Evolutionary conservation across 2,329 filamentous ascomycete genomes (phyloP).

Genomic region (Scytalidium sp.): DNA sequence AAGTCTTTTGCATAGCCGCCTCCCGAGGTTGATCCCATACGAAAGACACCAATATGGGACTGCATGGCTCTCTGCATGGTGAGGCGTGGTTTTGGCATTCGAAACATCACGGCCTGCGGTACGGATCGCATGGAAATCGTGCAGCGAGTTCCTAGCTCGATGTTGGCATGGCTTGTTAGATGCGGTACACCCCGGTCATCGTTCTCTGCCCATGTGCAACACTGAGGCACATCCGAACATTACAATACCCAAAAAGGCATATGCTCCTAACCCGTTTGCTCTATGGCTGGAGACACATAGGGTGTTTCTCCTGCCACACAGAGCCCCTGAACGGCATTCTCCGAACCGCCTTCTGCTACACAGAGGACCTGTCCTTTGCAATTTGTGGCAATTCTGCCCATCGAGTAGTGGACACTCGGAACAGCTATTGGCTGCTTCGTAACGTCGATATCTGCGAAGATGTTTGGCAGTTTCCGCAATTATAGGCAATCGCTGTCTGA

Average conservation of each 20-base stretch:
- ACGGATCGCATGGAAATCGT: constrained; percentile 32
- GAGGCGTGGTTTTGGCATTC: constrained; percentile 33
- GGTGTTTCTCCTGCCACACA: constrained; percentile 47
- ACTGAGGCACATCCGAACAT: constrained; percentile 46
- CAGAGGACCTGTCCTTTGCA: constrained; percentile 44
- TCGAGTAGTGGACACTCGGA: constrained; percentile 49
- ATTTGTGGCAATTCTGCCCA: constrained; percentile 48
- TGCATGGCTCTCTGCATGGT: constrained; percentile 46
- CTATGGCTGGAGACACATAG: constrained; percentile 45
- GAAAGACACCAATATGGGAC: constrained; percentile 41
- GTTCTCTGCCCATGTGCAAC: constrained; percentile 36
- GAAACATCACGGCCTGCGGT: constrained; percentile 32
- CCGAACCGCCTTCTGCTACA: constrained; percentile 33
- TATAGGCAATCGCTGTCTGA: constrained; percentile 43
- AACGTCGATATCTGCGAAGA: constrained; percentile 47
- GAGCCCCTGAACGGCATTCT: constrained; percentile 40
- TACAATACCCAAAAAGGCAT: constrained; percentile 46
- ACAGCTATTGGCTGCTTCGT: constrained; percentile 47
- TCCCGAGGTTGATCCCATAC: constrained; percentile 34
- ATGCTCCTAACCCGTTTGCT: constrained; percentile 44
- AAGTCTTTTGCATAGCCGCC: constrained; percentile 30
- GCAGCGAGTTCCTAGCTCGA: constrained; percentile 33
- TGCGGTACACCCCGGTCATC: constrained; percentile 35
- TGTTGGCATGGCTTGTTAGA: constrained; percentile 27
- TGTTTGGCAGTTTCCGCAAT: constrained; percentile 47